Percentiles rank a stretch among this genome's conserved stretches.
Conservation (phyloP, 768 basidiomycete species). For the Suillus americanus region DNA sequence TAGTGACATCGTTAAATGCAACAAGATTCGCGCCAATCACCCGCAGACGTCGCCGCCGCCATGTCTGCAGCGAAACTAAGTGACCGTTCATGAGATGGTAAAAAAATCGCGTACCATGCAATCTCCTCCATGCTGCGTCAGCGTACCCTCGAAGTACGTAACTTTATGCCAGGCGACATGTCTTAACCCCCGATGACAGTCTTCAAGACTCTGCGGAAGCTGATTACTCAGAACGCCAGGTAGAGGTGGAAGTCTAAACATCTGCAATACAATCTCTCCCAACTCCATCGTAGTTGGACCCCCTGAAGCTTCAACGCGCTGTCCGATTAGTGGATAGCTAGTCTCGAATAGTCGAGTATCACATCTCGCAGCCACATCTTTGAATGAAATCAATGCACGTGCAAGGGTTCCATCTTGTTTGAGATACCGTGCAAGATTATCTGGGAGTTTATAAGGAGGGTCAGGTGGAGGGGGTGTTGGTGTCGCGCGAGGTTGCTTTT, state of each 20-base stretch:
- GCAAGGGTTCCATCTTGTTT: slow-evolving; percentile 87
- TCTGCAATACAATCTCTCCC: slow-evolving; percentile 86
- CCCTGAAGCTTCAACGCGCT: slow-evolving; percentile 53
- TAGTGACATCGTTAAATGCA: slow-evolving; percentile 92
- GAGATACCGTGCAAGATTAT: slow-evolving; percentile 81
- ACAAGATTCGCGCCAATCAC: slow-evolving; percentile 85
- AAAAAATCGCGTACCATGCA: slow-evolving; percentile 62
- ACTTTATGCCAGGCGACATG: slow-evolving; percentile 94
- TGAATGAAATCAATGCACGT: slow-evolving; percentile 85
- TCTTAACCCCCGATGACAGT: slow-evolving; percentile 83
- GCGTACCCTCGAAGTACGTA: slow-evolving; percentile 87
- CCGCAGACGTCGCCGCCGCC: slow-evolving; percentile 80
- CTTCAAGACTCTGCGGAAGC: slow-evolving; percentile 90
- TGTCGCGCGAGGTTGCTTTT: slow-evolving; percentile 61
- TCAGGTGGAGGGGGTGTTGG: slow-evolving; percentile 30
- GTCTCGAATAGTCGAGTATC: slow-evolving; percentile 86
- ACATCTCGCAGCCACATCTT: slow-evolving; percentile 79
- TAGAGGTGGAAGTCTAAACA: slow-evolving; percentile 87
- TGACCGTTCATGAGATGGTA: not conserved
- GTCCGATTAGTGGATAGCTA: slow-evolving; percentile 77
- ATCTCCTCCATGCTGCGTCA: slow-evolving; percentile 94
- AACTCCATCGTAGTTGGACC: slow-evolving; percentile 67
- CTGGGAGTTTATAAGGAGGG: slow-evolving; percentile 49
- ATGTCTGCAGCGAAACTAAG: slow-evolving; percentile 49
- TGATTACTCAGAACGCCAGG: slow-evolving; percentile 78